Evolutionary conservation across 805 yeast species (phyloP), one percentile per base, ranked within the genome.

Genomic region (Candida orba): DNA sequence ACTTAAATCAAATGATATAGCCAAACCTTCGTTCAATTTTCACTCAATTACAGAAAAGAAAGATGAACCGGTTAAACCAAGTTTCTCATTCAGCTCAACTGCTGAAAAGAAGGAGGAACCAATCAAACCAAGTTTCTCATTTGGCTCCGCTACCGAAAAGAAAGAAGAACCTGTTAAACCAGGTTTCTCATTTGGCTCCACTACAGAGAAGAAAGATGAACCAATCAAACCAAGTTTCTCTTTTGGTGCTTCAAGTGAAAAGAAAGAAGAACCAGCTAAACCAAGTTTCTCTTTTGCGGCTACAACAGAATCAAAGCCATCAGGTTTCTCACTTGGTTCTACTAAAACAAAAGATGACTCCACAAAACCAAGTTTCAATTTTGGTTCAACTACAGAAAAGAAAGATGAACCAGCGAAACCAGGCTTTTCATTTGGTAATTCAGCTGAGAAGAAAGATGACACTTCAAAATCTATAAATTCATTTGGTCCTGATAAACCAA

Each of bases 61-160:
- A 32, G 49, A 47, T 22, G 50, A 40, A 15, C 24, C 42, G 8
- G 3, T 36, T 8, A 43, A 40, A 15, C 34, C 48, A 14, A n/a
- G 40, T 4, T 45, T 45, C 18, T 35, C 51, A 9, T 50, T 48
- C 35, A 54, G 53, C n/a, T 18, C 34, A 6, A n/a, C 36, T 2
- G n/a, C 39, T 12, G 39, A 41, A 17, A 25, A 25, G 27, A 25
- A 25, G 6, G 27, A 25, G 9, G 42, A 39, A 25, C 42, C 51
- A 12, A 17, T 44, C 9, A 43, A 31, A 31, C 18, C 34, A 8
- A 25, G 12, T 12, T 41, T 45, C 29, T 22, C 22, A 13, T 44
- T 42, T 42, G 48, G 44, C 14, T 30, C 49, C 17, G 8, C 34
- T 20, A 17, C 34, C 14, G 44, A 34, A 17, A 30, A 42, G 32